A percentile compares a stretch with the other conserved stretches of the same genome.
Evolutionary conservation across 2,329 filamentous ascomycete species (phyloP).

Genomic region (Neofusicoccum parvum): DNA sequence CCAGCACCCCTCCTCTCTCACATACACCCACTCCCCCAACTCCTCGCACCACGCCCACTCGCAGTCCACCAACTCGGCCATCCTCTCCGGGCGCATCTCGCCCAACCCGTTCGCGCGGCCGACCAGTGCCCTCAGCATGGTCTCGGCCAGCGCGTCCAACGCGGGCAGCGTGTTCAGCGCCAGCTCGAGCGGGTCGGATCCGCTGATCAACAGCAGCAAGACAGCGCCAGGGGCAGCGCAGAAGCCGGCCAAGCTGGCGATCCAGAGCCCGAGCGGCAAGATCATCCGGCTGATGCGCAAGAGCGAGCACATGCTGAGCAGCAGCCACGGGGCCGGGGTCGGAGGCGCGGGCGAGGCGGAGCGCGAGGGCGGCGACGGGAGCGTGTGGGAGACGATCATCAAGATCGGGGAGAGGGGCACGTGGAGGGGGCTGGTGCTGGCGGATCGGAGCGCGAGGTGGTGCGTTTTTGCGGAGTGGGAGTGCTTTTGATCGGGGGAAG

Average conservation of each 20-base stretch:
- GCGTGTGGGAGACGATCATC: slow-evolving; percentile 86
- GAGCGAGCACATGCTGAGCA: slow-evolving; percentile 63
- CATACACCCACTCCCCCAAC: slow-evolving; percentile 33
- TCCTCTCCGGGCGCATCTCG: slow-evolving; percentile 48
- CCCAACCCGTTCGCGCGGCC: slow-evolving; percentile 58
- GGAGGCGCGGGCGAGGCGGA: slow-evolving; percentile 25
- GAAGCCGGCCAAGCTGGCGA: slow-evolving; percentile 93
- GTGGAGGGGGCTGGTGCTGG: slow-evolving; percentile 80
- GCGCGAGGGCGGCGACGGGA: slow-evolving; percentile 69
- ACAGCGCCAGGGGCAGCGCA: slow-evolving; percentile 53
- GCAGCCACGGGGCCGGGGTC: slow-evolving; percentile 22
- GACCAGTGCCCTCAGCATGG: slow-evolving; percentile 62
- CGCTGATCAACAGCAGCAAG: background rate
- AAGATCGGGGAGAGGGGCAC: slow-evolving; percentile 81
- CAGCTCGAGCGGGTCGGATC: slow-evolving; percentile 32
- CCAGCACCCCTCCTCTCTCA: slow-evolving; percentile 76
- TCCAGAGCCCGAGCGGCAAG: slow-evolving; percentile 92
- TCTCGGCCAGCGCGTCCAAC: slow-evolving; percentile 54
- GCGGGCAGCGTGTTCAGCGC: slow-evolving; percentile 54
- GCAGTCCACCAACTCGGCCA: slow-evolving; percentile 32
- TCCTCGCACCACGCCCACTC: slow-evolving; percentile 30
- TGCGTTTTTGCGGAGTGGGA: slow-evolving; percentile 92
- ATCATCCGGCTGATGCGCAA: slow-evolving; percentile 86
- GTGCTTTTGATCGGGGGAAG: slow-evolving; percentile 55
- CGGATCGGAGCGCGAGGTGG: slow-evolving; percentile 82